Evolutionary conservation across 192 early-diverging fungal genomes (phyloP).

Genomic region (Funneliformis mosseae): DNA sequence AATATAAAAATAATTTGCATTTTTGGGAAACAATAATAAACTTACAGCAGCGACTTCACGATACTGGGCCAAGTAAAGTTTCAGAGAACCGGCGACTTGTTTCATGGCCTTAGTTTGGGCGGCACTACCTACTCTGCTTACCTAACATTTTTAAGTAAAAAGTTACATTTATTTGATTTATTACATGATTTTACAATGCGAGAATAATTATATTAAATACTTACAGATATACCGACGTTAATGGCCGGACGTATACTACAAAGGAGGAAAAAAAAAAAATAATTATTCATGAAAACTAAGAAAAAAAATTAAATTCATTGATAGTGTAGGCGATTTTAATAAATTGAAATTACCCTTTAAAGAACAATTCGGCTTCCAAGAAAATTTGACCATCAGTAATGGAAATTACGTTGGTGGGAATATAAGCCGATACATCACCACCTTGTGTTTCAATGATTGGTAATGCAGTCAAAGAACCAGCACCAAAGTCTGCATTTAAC

Average conservation of each 20-base stretch:
- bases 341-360: slow-evolving; percentile 69
- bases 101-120: slow-evolving; percentile 99
- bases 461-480: slow-evolving; percentile 97
- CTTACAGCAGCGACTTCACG: slow-evolving; percentile 94
- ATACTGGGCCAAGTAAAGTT: slow-evolving; percentile 99
- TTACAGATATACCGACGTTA: slow-evolving; percentile 99
- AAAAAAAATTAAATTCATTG: too few relatives aligned
- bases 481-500: slow-evolving; percentile 96
- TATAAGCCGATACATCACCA: slow-evolving; percentile 99
- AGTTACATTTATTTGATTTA: background rate
- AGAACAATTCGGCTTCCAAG: slow-evolving; percentile 99
- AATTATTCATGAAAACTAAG: too few relatives aligned
- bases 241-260: slow-evolving; percentile 95
- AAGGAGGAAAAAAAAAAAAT: background rate
- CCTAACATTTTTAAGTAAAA: background rate
- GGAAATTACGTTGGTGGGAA: slow-evolving; percentile 99
- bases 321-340: background rate
- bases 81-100: slow-evolving; percentile 99
- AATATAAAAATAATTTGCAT: background rate
- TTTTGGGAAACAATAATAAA: background rate
- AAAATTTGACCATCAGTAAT: slow-evolving; percentile 99
- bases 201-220: background rate
- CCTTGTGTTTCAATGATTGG: slow-evolving; percentile 99
- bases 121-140: slow-evolving; percentile 97
- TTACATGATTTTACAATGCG: background rate